Base-by-base conservation (phyloP, 2,329 filamentous ascomycete genomes). In the Cytospora schulzeri region DNA sequence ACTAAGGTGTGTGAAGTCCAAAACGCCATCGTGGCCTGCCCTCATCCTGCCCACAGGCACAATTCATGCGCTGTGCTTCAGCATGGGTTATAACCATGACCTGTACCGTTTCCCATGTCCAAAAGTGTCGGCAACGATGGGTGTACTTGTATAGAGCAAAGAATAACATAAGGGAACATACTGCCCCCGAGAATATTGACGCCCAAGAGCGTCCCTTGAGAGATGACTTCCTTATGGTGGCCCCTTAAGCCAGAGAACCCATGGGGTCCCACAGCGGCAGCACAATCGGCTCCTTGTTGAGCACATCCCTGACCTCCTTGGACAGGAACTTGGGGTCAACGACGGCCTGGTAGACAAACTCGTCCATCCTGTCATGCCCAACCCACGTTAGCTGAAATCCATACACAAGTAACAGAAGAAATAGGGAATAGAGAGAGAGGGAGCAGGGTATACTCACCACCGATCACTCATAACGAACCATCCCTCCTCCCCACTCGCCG, bases 391-490 rank as follows among this genome's bases (percentile, higher is more conserved):
- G 35, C 22, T 15, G 28, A n/a, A 2, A 38, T 5, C 22, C 31
- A 45, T 31, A 28, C n/a, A 9, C 17, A 24, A 4, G 5, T 7
- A 19, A 31, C n/a, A 9, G 19, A 24, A 4, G 5, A 5, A 19
- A 31, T 4, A 28, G 17, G 7, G 8, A 11, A 26, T n/a, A 17
- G 31, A 38, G 12, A 51, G 15, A 17, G 31, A 38, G 12, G 41
- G 15, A n/a, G 15, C 48, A 35, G 9, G 26, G 1, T 33, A 3
- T 15, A 53, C 64, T 63, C 24, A 66, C 89, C 89, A 91, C 24
- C 80, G 80, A 76, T 96, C 92, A 66, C 83, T 90, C 92, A 96
- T 96, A 67, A 96, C 90, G 73, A 95, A 95, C 84, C 91, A 96
- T 0, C 93, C 93, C 69, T 92, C 87, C 15, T 88, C 85, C 0